Percentiles rank a stretch among this genome's conserved stretches.
These are phyloP conservation scores for Trypanosoma lewisi DNA, from an alignment of 208 protist species.

Conservation along the genomic window DNA sequence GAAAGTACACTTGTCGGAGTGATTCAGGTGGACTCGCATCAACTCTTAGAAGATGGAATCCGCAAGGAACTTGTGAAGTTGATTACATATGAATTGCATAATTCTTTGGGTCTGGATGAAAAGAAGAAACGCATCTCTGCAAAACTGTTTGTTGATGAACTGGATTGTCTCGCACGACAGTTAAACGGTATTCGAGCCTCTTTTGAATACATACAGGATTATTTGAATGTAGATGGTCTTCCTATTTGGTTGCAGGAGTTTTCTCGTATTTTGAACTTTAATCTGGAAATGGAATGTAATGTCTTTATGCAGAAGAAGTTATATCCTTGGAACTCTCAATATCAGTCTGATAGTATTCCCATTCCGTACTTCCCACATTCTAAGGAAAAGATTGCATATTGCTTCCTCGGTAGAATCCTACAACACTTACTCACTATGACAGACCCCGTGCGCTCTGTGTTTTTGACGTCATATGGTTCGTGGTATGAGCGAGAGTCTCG, in stretches of 20 bases:
- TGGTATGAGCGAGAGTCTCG: slow-evolving; percentile 76
- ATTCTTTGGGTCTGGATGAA: slow-evolving; percentile 64
- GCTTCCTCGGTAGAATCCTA: slow-evolving; percentile 92
- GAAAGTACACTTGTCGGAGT: slow-evolving; percentile 96
- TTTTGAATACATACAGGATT: slow-evolving; percentile 98
- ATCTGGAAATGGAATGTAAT: slow-evolving; percentile 97
- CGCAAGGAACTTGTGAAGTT: slow-evolving; percentile 91
- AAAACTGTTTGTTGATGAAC: slow-evolving; percentile 61
- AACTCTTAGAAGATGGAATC: slow-evolving; percentile 97
- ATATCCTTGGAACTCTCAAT: slow-evolving; percentile 82
- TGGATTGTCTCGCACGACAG: slow-evolving; percentile 65
- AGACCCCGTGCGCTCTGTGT: slow-evolving; percentile 72
- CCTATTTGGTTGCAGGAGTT: slow-evolving; percentile 97
- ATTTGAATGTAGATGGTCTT: slow-evolving; percentile 96
- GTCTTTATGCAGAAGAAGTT: slow-evolving; percentile 93
- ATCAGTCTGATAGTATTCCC: slow-evolving; percentile 91
- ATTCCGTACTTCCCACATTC: slow-evolving; percentile 90
- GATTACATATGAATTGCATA: slow-evolving; percentile 74
- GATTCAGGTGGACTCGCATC: slow-evolving; percentile 95
- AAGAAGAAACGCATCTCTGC: slow-evolving; percentile 31
- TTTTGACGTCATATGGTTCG: slow-evolving; percentile 70
- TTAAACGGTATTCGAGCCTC: slow-evolving; percentile 91
- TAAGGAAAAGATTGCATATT: slow-evolving; percentile 36
- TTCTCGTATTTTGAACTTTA: slow-evolving; percentile 94
- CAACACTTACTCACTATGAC: slow-evolving; percentile 90